Percentiles rank a stretch among this genome's conserved stretches.
phyloP scores from a whole-genome alignment of 192 early-diverging fungal genomes.

The Allomyces arbusculus region DNA sequence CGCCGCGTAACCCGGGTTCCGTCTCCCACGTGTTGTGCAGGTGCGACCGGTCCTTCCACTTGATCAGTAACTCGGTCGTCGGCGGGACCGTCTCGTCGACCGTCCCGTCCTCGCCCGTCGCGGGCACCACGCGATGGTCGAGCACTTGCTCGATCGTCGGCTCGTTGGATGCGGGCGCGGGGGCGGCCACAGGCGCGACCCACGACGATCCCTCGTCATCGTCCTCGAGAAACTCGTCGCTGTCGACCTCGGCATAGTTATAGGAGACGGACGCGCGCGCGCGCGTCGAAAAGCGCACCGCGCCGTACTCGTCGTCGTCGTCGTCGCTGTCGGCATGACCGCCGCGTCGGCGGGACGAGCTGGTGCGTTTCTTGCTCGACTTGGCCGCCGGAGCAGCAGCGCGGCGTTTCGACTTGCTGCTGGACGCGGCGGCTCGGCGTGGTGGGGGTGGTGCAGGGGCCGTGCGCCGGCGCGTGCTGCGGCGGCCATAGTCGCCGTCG shows the following conservation, averaged over 20 bases:
- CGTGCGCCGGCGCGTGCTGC: too few relatives aligned
- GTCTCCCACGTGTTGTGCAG: constrained; percentile 81
- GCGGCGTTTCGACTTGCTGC: constrained; percentile 1
- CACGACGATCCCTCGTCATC: neutral
- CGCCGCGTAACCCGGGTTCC: constrained; percentile 33
- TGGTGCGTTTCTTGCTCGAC: neutral
- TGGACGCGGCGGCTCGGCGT: constrained; percentile 6
- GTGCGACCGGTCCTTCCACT: constrained; percentile 85
- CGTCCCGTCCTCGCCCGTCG: constrained; percentile 6
- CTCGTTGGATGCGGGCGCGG: constrained; percentile 13
- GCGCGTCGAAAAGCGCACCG: constrained; percentile 2
- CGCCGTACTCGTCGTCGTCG: neutral
- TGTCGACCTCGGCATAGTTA: neutral
- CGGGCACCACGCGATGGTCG: constrained; percentile 16
- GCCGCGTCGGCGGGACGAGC: too few relatives aligned
- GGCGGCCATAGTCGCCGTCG: neutral
- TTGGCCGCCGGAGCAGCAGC: neutral
- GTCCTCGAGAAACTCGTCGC: neutral
- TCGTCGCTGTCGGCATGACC: neutral
- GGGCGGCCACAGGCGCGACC: constrained; percentile 13
- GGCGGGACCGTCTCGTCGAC: neutral
- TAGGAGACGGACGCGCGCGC: neutral
- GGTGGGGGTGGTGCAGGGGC: constrained; percentile 1
- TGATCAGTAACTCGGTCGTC: constrained; percentile 69
- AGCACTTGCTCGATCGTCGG: constrained; percentile 22